Evolutionary conservation across 140 eudicot genomes (phyloP).

Genomic region (Senecio squalidus): DNA sequence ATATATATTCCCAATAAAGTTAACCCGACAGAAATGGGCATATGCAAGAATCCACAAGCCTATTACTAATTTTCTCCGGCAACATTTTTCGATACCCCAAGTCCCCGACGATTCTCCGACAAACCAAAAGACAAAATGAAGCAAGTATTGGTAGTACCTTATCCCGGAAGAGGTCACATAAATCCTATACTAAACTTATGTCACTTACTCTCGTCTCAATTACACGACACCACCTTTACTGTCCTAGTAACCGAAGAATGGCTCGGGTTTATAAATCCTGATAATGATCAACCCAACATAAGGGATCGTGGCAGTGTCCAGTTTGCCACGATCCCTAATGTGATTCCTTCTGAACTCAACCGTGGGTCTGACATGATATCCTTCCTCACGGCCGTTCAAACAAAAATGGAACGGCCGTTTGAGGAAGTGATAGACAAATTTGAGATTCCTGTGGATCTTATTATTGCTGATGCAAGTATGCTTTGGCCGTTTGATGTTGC

Average conservation of each 20-base stretch:
- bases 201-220: not conserved
- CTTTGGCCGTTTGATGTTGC: constrained; percentile 43
- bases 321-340: constrained; percentile 44
- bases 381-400: constrained; percentile 22
- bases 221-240: constrained; percentile 23
- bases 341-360: constrained; percentile 37
- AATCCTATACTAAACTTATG: constrained; percentile 44
- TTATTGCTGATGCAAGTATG: constrained; percentile 33
- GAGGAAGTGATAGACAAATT: constrained; percentile 40
- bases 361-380: constrained; percentile 28
- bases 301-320: no score
- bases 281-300: constrained; percentile 14
- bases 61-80: no score
- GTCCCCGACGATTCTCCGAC: not conserved
- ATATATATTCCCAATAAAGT: no score
- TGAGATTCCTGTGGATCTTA: constrained; percentile 26
- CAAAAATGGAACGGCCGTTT: constrained; percentile 37
- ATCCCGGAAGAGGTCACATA: constrained; percentile 59
- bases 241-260: constrained; percentile 51
- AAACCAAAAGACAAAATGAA: not conserved
- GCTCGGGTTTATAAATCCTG: constrained; percentile 26
- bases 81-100: not conserved
- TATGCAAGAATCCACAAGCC: no score
- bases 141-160: constrained; percentile 44
- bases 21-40: no score